Percentiles rank a stretch among this genome's conserved stretches.
Conservation (phyloP, 2,329 filamentous ascomycete species). For the Epichloe aotearoae region DNA sequence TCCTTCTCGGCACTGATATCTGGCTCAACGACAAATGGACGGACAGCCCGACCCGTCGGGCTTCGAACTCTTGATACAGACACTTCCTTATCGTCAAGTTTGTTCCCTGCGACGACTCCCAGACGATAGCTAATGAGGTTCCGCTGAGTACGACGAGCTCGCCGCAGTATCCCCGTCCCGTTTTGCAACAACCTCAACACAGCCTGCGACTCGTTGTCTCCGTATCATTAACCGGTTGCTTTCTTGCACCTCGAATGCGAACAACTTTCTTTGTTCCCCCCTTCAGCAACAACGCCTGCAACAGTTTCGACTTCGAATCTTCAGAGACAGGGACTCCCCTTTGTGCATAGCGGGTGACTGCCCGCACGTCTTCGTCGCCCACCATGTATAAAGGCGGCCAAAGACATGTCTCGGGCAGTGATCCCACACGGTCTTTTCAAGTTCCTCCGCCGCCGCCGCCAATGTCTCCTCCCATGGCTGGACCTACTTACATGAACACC, state of each 20-base stretch:
- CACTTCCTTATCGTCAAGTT: not conserved
- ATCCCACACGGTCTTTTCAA: constrained; percentile 39
- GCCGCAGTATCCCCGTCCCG: constrained; percentile 1
- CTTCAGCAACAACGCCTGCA: not conserved
- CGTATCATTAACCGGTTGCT: not conserved
- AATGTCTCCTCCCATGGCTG: constrained; percentile 34
- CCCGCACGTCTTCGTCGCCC: constrained; percentile 3
- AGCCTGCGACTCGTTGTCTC: not conserved
- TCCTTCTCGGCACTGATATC: not conserved
- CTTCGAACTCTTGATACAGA: not conserved
- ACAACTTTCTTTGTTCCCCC: not conserved
- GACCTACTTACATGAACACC: constrained; percentile 26
- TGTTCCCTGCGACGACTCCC: constrained; percentile 1
- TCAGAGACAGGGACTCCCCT: not conserved
- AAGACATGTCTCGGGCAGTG: constrained; percentile 32
- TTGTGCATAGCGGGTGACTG: not conserved
- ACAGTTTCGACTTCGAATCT: not conserved
- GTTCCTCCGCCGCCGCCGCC: constrained; percentile 45
- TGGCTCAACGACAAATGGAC: not conserved
- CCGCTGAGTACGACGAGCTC: constrained; percentile 1
- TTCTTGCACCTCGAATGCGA: not conserved
- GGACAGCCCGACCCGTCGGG: not conserved
- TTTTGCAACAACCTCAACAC: constrained; percentile 1
- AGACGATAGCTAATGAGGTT: constrained; percentile 1
- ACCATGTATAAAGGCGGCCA: constrained; percentile 44